Percentiles rank a stretch among this genome's conserved stretches.
These are phyloP conservation scores for Aureobasidium sp. DNA, from an alignment of 2,329 filamentous ascomycete species.

Conservation along the genomic window DNA sequence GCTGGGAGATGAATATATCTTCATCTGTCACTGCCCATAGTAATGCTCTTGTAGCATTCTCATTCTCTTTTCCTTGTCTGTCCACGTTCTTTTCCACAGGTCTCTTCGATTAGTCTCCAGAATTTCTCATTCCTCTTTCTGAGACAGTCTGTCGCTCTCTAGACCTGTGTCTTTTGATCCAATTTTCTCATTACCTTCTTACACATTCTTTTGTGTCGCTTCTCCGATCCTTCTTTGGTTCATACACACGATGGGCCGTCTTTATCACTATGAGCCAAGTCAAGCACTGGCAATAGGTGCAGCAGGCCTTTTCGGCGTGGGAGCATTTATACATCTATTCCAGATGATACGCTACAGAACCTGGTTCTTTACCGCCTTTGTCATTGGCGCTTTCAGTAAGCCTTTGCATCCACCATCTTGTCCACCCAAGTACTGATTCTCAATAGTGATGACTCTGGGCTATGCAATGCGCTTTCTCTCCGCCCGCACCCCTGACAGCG, in stretches of 20 bases:
- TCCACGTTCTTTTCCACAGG: no score
- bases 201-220: neutral
- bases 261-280: neutral
- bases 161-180: neutral
- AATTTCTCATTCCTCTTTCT: no score
- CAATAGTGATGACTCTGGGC: neutral
- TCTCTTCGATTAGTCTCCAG: no score
- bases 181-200: neutral
- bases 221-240: neutral
- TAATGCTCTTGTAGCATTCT: no score
- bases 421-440: neutral
- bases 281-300: neutral
- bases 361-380: neutral
- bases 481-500: neutral
- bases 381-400: neutral
- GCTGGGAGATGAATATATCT: no score
- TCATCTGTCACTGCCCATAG: neutral
- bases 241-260: neutral
- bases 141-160: no score
- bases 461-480: neutral
- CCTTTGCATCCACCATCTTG: neutral
- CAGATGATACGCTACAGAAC: neutral
- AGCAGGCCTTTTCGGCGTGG: neutral
- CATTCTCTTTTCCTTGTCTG: no score
- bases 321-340: neutral